Evolutionary conservation across 768 basidiomycete genomes (phyloP), one percentile per base, ranked within the genome.

Genomic region (Podaxis pistillaris): DNA sequence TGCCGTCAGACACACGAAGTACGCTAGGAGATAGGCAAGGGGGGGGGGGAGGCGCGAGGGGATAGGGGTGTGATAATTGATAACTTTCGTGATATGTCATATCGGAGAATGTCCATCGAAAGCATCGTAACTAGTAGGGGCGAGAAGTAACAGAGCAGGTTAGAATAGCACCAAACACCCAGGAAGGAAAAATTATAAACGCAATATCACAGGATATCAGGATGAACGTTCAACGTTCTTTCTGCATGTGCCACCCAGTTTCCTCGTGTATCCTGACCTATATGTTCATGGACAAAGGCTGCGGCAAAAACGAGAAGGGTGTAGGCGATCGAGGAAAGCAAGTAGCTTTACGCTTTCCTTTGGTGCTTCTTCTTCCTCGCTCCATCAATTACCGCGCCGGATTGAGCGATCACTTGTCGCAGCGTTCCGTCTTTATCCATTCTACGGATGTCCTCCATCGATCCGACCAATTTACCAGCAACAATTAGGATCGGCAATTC

Each of bases 401-500:
- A 83, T n/a, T 75, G 72, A 11, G 74, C 70, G 47, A 88, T 74
- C 63, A 83, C 74, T 44, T 72, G 75, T 61, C 79, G 72, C 40
- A 93, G 78, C 61, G 85, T 78, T 46, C 86, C 87, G 40, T 70
- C 77, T 54, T 78, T 72, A 44, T 81, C 68, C 40, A 89, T 73
- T 52, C 69, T 78, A 44, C 81, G 79, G 64, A 92, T 81, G 19
- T 84, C 79, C 15, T 78, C 73, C 44, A 87, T 73, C 0, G 79
- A 70, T 15, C 85, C 85, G 15, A 89, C 74, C 15, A 81, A 71
- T 52, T 79, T 77, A 38, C 92, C 92, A 17, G 86, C 87, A 50
- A 94, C 72, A 57, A 94, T 77, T 4, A 93, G 80, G 33, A 92
- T 71, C 15, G 92, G 90, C 6, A 93, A 75, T 15, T 84, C 81